These are phyloP conservation scores for Begonia peltatifolia DNA, from an alignment of 306 rosid genomes.

Conservation along the genomic window DNA sequence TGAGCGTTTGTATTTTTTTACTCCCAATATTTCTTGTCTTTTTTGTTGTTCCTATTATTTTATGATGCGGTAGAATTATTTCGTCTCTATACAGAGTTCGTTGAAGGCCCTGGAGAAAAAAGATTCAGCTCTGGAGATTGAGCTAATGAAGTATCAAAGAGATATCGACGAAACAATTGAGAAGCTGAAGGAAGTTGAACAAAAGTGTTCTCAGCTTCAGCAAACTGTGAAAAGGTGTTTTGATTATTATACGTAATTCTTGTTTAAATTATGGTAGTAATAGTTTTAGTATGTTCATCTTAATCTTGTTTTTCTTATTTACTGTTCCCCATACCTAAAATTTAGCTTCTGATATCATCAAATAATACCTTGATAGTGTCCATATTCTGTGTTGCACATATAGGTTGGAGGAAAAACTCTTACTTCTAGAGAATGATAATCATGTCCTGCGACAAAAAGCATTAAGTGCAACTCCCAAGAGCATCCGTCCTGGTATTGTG, in stretches of 20 bases:
- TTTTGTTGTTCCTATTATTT: too few relatives aligned
- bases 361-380: not conserved
- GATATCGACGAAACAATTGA: slow-evolving; percentile 26
- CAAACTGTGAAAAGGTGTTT: slow-evolving; percentile 53
- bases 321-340: not conserved
- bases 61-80: too few relatives aligned
- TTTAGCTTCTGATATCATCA: not conserved
- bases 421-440: slow-evolving; percentile 65
- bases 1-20: too few relatives aligned
- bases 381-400: slow-evolving; percentile 8
- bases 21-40: too few relatives aligned
- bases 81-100: slow-evolving; percentile 34
- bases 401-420: slow-evolving; percentile 72
- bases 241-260: too few relatives aligned
- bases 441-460: slow-evolving; percentile 72
- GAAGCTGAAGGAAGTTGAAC: slow-evolving; percentile 58
- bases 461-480: slow-evolving; percentile 52
- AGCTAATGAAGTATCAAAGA: slow-evolving; percentile 45
- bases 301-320: not conserved
- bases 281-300: too few relatives aligned
- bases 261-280: too few relatives aligned
- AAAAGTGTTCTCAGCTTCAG: slow-evolving; percentile 54
- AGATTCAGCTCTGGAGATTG: slow-evolving; percentile 35
- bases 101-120: slow-evolving; percentile 62
- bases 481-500: slow-evolving; percentile 39